Evolutionary conservation across 1,284 basidiomycete genomes (phyloP), one percentile per base, ranked within the genome.

Genomic region (Cryptococcus hybrid): DNA sequence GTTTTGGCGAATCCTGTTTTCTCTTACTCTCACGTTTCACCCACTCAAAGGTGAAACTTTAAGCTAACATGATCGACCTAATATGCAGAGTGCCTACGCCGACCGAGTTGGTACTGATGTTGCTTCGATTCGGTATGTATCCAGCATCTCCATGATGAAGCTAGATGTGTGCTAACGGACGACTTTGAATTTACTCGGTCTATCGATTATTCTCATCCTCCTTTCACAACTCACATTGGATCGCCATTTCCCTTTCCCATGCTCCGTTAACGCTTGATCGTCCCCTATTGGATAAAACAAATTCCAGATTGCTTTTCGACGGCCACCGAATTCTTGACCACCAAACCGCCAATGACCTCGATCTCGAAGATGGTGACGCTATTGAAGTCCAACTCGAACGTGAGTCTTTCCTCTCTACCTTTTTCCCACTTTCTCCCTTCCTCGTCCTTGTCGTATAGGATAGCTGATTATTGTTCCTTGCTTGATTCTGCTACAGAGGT

Each of bases 361-460:
- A 89, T 5, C 89, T 93, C 86, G 90, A 92, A 70, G 90, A 92
- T 61, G 89, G 71, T 24, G 79, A 92, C 70, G 86, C 89, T 7
- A 90, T 92, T 76, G 90, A 92, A 83, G 90, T 92, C 60, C 89
- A 92, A 85, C 88, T 92, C 61, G 89, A 93, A 81, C 90, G 90
- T 92, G 81, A 68, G 89, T 86, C 37, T 24, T 40, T 8, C 24
- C 24, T 49, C 39, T 24, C 12, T 56, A 15, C 11, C 38, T n/a
- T 12, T 35, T 35, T 35, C 15, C 39, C 24, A 24, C 24, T 24
- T 47, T 46, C 52, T 46, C 5, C 52, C 24, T 7, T 45, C n/a
- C 13, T 18, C 18, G 7, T 49, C 13, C 8, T 7, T 35, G 7
- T 12, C 12, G 18, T 38, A 38, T n/a, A 6, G 5, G 37, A 4